Evolutionary conservation across 2,329 filamentous ascomycete species (phyloP).

Genomic region (Rutstroemia sp.): DNA sequence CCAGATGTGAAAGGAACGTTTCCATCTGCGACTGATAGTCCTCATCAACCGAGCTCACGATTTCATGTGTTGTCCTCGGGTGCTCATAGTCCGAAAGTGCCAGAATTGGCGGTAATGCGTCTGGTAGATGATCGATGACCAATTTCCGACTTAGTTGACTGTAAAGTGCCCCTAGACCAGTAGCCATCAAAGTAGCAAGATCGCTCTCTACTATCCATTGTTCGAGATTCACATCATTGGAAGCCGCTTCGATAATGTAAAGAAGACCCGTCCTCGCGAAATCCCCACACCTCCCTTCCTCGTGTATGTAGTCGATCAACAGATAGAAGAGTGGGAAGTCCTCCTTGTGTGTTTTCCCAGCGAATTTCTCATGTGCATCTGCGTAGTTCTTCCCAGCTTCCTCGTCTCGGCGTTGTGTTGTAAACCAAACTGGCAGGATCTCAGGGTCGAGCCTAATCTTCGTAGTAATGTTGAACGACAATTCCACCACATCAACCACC

Average conservation of each 20-base stretch:
- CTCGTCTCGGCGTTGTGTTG: conserved; percentile 40
- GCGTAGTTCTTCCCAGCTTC: conserved; percentile 29
- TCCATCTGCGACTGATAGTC: conserved; percentile 82
- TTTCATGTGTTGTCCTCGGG: conserved; percentile 59
- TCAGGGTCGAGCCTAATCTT: conserved; percentile 87
- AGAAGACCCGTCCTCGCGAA: conserved; percentile 90
- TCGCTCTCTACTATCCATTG: conserved; percentile 98
- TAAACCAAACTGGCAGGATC: conserved; percentile 89
- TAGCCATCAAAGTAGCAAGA: conserved; percentile 93
- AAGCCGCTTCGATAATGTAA: conserved; percentile 92
- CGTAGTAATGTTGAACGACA: conserved; percentile 92
- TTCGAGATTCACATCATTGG: conserved; percentile 73
- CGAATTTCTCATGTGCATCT: conserved; percentile 59
- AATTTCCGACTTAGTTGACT: conserved; percentile 67
- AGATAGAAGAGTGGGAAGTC: conserved; percentile 96
- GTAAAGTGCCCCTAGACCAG: conserved; percentile 73
- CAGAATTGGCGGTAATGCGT: conserved; percentile 74
- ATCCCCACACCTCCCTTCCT: conserved; percentile 89
- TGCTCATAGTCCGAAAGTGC: conserved; percentile 84
- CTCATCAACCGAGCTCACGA: conserved; percentile 65
- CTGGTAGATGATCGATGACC: conserved; percentile 68
- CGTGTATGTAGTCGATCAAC: conserved; percentile 92
- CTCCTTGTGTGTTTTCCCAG: conserved; percentile 76
- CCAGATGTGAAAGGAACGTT: conserved; percentile 87
- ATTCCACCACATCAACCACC: conserved; percentile 81